These are phyloP conservation scores for Dendrocalamus latiflorus DNA, from an alignment of 202 grass and related monocot species.

Conservation along the genomic window DNA sequence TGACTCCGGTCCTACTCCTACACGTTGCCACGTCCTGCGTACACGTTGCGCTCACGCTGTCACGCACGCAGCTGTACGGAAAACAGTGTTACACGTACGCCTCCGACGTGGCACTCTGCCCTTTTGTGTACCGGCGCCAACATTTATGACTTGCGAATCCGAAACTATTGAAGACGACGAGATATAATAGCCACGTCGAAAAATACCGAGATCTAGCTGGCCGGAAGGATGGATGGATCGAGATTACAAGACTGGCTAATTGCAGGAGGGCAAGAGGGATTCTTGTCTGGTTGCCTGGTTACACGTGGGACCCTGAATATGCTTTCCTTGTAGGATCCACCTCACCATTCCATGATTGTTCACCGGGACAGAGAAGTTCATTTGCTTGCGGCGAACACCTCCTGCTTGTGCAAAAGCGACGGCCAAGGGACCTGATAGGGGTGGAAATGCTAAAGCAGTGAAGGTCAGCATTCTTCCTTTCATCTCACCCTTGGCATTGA, in stretches of 20 bases:
- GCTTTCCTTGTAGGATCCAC: constrained; percentile 28
- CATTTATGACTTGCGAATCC: neutral
- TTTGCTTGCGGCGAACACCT: neutral
- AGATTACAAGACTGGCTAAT: neutral
- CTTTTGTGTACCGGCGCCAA: neutral
- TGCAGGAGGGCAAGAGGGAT: neutral
- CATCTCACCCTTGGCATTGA: no score
- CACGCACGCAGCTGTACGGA: neutral
- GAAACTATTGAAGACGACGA: neutral
- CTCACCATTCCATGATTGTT: neutral
- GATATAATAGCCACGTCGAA: neutral
- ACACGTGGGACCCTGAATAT: neutral
- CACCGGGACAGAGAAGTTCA: neutral
- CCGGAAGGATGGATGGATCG: neutral
- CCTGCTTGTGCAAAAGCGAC: neutral
- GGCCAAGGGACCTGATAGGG: neutral
- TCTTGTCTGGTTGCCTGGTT: constrained; percentile 6
- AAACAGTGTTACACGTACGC: neutral
- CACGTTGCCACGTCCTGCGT: neutral
- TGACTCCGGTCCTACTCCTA: neutral
- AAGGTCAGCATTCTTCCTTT: no score
- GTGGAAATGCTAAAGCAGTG: no score
- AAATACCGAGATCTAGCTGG: neutral
- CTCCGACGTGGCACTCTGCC: neutral
- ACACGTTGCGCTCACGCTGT: neutral